Evolutionary conservation across 306 rosid species (phyloP).

Genomic region (Cyamopsis tetragonoloba): DNA sequence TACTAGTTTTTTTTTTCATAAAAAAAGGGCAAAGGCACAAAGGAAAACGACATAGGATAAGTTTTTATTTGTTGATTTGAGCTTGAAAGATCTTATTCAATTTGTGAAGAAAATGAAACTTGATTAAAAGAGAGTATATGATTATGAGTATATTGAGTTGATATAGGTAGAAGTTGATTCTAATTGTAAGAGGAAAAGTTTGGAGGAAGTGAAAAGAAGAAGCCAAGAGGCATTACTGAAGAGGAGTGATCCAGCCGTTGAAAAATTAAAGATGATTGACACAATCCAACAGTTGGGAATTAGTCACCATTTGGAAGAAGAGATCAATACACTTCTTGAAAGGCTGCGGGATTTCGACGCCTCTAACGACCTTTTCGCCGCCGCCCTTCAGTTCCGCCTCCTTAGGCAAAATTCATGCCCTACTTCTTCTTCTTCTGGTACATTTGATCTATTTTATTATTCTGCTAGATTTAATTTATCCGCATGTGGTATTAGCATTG

Average conservation of each 20-base stretch:
- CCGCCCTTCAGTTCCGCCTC: constrained; percentile 40
- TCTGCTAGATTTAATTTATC: too few relatives aligned
- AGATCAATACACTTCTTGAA: neutral
- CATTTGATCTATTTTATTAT: too few relatives aligned
- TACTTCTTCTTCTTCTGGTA: constrained; percentile 32
- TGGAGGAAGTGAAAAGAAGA: constrained; percentile 10
- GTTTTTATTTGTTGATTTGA: too few relatives aligned
- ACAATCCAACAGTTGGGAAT: constrained; percentile 38
- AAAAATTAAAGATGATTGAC: constrained; percentile 32
- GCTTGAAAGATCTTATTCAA: too few relatives aligned
- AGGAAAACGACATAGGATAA: too few relatives aligned
- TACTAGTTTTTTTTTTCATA: too few relatives aligned
- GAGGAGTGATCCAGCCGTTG: constrained; percentile 5
- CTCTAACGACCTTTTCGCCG: constrained; percentile 25
- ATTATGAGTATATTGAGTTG: too few relatives aligned
- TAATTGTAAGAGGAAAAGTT: neutral
- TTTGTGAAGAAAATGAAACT: too few relatives aligned
- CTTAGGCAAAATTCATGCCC: constrained; percentile 24
- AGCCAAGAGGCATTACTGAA: constrained; percentile 2
- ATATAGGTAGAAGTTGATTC: neutral
- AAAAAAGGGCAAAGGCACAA: too few relatives aligned
- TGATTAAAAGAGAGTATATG: too few relatives aligned
- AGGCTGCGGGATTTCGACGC: neutral
- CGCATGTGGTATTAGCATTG: too few relatives aligned
- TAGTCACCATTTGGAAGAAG: constrained; percentile 32